These are phyloP conservation scores for Moricandia arvensis DNA, from an alignment of 345 rosid genomes.

Conservation along the genomic window DNA sequence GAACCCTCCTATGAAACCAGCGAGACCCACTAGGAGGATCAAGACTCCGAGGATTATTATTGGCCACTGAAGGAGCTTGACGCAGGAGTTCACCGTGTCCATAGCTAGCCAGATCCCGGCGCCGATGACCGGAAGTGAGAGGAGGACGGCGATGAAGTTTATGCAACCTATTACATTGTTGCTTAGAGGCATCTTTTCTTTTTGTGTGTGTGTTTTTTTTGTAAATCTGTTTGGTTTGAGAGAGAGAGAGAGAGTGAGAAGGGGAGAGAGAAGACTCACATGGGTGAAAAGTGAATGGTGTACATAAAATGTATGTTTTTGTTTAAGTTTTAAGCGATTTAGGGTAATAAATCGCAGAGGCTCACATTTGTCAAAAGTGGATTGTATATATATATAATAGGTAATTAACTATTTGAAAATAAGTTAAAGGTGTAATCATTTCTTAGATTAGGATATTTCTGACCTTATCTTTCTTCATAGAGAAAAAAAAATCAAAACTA, in stretches of 20 bases:
- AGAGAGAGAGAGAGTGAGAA: conserved; percentile 4
- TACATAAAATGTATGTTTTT: not conserved
- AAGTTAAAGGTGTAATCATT: not conserved
- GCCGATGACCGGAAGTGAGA: conserved; percentile 80
- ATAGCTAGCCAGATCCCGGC: conserved; percentile 85
- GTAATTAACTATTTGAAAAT: not conserved
- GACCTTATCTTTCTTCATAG: not conserved
- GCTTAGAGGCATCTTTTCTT: conserved; percentile 76
- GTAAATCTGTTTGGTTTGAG: conserved; percentile 20
- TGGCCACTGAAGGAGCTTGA: conserved; percentile 88
- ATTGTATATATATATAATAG: not conserved
- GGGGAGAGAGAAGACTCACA: not conserved
- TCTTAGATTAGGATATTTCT: conserved; percentile 6
- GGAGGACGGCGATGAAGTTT: conserved; percentile 81
- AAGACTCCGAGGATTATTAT: conserved; percentile 73
- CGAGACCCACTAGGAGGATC: conserved; percentile 60
- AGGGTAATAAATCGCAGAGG: not conserved
- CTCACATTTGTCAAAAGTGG: not conserved
- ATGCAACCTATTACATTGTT: conserved; percentile 76
- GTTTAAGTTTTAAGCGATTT: not conserved
- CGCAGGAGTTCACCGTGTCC: conserved; percentile 76
- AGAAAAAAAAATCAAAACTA: not conserved
- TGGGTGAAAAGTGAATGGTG: not conserved
- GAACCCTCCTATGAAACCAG: conserved; percentile 82
- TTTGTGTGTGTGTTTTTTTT: not conserved